Evolutionary conservation across 345 rosid species (phyloP), one percentile per base, ranked within the genome.

Genomic region (Microcos paniculata): DNA sequence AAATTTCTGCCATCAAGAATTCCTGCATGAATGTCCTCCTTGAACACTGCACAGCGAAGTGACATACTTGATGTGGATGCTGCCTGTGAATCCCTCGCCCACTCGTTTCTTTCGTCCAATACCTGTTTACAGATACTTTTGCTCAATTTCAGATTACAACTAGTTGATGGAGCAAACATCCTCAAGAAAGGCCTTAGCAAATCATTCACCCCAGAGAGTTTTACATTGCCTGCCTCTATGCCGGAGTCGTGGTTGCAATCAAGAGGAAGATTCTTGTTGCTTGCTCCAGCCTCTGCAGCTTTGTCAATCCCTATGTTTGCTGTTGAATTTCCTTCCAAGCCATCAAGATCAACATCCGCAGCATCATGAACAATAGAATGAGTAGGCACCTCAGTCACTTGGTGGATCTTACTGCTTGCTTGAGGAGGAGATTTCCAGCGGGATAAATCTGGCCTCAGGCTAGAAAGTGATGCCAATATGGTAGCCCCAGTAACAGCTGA

Each of bases 401-500:
- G 87, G 76, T 70, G 86, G 70, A 77, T 76, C 88, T 88, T 90
- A 79, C 86, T 70, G 67, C 82, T 76, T 38, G 80, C 68, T 73
- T 87, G 76, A 69, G 83, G 81, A 35, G 90, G 82, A 71, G 89
- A 83, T 82, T 86, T 91, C 82, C 84, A 86, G 52, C 85, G 86
- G 40, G 92, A 81, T 62, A 85, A 82, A 83, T 89, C 96, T 77
- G 71, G 85, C 84, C 84, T 85, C 70, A 85, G 79, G 80, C 81
- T 89, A 57, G 93, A 88, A 81, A 88, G 84, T 33, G 96, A 89
- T 61, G 91, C 90, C 84, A 89, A 80, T 83, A 93, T 88, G 63
- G 93, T 86, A 66, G 93, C 94, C 80, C 94, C 94, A 42, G 87
- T 86, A 52, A 90, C 91, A 71, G 89, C 98, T 52, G 94, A 87